A percentile compares a stretch with the other conserved stretches of the same genome.
phyloP scores from a whole-genome alignment of 768 basidiomycete species.

The Lactifluus subvellereus region DNA sequence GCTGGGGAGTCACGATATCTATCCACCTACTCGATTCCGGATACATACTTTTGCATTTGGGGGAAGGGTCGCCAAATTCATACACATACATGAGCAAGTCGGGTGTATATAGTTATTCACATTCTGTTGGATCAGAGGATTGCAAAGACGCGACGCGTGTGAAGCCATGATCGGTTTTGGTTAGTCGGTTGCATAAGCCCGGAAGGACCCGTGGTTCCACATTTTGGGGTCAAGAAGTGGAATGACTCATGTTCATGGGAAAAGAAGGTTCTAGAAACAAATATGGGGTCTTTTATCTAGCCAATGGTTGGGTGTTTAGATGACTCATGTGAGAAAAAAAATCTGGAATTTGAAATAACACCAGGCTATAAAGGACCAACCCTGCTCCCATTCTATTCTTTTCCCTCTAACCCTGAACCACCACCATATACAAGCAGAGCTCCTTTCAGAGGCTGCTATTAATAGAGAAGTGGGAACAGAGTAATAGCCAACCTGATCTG shows the following conservation, averaged over 20 bases:
- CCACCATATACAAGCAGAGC: background rate
- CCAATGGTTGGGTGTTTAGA: background rate
- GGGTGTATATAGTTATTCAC: too few species aligned
- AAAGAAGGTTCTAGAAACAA: background rate
- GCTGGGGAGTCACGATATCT: background rate
- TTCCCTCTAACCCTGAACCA: background rate
- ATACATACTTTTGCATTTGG: background rate
- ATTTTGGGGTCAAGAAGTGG: background rate
- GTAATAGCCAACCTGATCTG: background rate
- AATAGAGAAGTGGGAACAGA: background rate
- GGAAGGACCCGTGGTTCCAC: background rate
- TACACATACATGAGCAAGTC: background rate
- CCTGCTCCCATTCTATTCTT: background rate
- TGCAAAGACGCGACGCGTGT: too few species aligned
- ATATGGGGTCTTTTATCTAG: background rate
- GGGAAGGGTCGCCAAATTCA: background rate
- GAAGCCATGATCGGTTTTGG: too few species aligned
- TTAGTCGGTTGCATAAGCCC: too few species aligned
- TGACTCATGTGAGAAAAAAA: background rate
- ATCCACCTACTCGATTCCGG: background rate
- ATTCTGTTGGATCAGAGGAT: too few species aligned
- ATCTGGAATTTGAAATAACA: conserved; percentile 2
- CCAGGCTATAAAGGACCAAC: background rate
- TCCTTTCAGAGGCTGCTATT: background rate
- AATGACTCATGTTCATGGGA: background rate